These are phyloP conservation scores for Fremontodendron californicum DNA, from an alignment of 345 rosid species.

Conservation along the genomic window DNA sequence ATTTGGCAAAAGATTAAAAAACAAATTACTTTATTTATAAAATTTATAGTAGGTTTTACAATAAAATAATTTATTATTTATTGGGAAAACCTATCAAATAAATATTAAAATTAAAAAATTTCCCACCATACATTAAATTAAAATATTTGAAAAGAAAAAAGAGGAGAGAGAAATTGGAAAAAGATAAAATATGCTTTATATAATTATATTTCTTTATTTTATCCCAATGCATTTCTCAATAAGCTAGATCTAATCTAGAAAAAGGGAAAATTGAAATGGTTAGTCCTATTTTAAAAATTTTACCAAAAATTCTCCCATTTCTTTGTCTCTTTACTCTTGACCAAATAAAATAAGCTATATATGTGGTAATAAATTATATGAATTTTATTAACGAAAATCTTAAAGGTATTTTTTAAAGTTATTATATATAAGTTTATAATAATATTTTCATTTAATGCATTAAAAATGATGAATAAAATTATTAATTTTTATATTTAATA, in stretches of 20 bases:
- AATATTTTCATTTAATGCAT: no score
- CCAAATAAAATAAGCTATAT: background rate
- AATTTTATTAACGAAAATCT: no score
- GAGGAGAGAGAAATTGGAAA: no score
- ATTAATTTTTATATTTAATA: no score
- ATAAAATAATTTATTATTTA: background rate
- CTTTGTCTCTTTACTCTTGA: background rate
- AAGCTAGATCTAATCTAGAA: background rate
- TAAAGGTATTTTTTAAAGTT: no score
- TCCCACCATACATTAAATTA: background rate
- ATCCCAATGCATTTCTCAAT: background rate
- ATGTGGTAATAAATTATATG: no score
- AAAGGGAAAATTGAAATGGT: background rate
- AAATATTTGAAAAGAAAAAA: background rate
- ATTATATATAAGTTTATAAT: no score
- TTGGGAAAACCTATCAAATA: background rate
- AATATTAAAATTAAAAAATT: background rate
- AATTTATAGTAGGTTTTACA: background rate
- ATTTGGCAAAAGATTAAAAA: fast-evolving
- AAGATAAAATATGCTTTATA: background rate
- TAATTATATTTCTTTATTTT: background rate
- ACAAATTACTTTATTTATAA: no score
- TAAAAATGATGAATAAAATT: no score
- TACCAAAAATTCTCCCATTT: background rate
- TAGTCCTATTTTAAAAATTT: background rate